A percentile compares a stretch with the other conserved stretches of the same genome.
phyloP scores from a whole-genome alignment of 805 yeast genomes.

The Clavispora asparagi region DNA sequence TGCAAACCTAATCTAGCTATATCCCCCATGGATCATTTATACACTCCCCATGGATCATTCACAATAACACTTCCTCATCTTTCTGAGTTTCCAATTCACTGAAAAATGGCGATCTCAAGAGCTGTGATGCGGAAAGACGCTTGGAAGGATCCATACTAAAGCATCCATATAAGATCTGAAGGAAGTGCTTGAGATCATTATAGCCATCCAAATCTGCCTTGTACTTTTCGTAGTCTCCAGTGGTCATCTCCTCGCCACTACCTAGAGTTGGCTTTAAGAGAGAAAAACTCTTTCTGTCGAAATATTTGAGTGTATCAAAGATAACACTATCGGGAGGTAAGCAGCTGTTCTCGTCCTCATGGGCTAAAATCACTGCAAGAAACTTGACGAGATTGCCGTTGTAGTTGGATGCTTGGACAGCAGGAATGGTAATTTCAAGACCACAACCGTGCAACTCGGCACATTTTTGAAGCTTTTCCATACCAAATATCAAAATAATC shows the following conservation, averaged over 20 bases:
- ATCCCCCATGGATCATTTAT: neutral
- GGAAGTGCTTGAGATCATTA: slow-evolving; percentile 40
- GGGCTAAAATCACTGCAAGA: slow-evolving; percentile 21
- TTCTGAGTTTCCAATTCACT: slow-evolving; percentile 29
- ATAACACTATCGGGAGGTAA: slow-evolving; percentile 71
- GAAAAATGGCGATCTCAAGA: slow-evolving; percentile 58
- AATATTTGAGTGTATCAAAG: slow-evolving; percentile 52
- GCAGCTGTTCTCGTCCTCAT: slow-evolving; percentile 52
- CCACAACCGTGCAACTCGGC: slow-evolving; percentile 88
- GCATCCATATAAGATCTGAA: slow-evolving; percentile 53
- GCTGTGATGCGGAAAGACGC: slow-evolving; percentile 53
- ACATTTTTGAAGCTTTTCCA: slow-evolving; percentile 62
- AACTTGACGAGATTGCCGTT: slow-evolving; percentile 32
- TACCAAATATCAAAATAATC: slow-evolving; percentile 75
- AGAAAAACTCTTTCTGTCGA: slow-evolving; percentile 37
- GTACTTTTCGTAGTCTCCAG: slow-evolving; percentile 11
- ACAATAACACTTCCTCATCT: slow-evolving; percentile 30
- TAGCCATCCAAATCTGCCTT: slow-evolving; percentile 23
- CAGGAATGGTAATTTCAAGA: slow-evolving; percentile 47
- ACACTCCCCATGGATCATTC: neutral
- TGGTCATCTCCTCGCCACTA: slow-evolving; percentile 9
- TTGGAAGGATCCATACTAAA: slow-evolving; percentile 54
- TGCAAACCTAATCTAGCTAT: neutral
- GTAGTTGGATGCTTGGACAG: slow-evolving; percentile 10
- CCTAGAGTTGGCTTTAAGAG: slow-evolving; percentile 21